Evolutionary conservation across 306 rosid genomes (phyloP).

Genomic region (Hippophae rhamnoides): DNA sequence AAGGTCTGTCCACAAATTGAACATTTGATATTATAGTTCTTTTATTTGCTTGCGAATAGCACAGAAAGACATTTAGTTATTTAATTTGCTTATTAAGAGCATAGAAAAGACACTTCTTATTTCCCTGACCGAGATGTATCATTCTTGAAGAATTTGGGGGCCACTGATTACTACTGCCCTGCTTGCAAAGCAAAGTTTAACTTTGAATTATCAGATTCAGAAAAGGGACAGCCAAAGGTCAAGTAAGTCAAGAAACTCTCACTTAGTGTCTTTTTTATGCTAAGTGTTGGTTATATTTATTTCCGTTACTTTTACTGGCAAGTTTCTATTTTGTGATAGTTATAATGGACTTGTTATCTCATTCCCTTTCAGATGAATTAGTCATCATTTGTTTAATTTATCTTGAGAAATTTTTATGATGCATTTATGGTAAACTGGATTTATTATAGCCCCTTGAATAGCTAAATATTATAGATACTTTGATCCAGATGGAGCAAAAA

Average conservation of each 20-base stretch:
- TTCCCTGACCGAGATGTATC: slow-evolving; percentile 26
- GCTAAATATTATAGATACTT: slow-evolving; percentile 24
- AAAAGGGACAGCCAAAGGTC: slow-evolving; percentile 58
- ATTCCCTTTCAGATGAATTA: too few species aligned
- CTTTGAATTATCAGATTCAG: slow-evolving; percentile 92
- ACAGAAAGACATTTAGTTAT: slow-evolving; percentile 15
- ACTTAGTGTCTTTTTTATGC: neutral
- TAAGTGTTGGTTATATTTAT: neutral
- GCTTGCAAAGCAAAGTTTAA: slow-evolving; percentile 93
- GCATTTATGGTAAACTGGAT: too few species aligned
- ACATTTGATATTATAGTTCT: slow-evolving; percentile 13
- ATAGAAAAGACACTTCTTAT: slow-evolving; percentile 10
- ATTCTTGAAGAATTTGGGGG: slow-evolving; percentile 63
- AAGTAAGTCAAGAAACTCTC: slow-evolving; percentile 45
- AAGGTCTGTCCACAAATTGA: slow-evolving; percentile 45
- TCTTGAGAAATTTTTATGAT: too few species aligned
- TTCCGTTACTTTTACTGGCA: neutral
- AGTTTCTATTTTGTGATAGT: neutral
- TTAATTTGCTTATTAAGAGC: slow-evolving; percentile 17
- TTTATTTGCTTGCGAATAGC: slow-evolving; percentile 16
- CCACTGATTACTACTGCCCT: slow-evolving; percentile 95
- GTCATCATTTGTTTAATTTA: too few species aligned
- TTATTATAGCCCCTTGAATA: slow-evolving; percentile 3
- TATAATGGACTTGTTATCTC: too few species aligned
- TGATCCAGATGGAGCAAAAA: slow-evolving; percentile 47